Base-by-base conservation (phyloP, 2,329 filamentous ascomycete genomes). In the Emmonsiellopsis sp. region DNA sequence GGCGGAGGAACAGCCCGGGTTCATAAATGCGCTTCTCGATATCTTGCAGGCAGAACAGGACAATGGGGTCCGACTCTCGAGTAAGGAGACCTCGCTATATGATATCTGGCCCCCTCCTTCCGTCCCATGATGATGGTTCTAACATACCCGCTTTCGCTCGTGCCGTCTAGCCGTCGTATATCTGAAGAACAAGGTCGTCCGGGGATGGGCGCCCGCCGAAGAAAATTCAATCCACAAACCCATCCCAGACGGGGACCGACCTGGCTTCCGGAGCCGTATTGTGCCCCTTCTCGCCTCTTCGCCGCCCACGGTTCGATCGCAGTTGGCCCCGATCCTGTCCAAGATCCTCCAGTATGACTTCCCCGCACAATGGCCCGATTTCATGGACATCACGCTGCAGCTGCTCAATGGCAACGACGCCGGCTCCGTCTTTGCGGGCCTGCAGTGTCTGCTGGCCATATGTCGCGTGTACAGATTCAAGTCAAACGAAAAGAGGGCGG, bases 401-500 rank as follows among this genome's bases (percentile, higher is more conserved):
- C 79, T 98, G 51, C 80, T 98, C 58, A 87, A 89, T 68, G 87
- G 87, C 31, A 90, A 93, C 70, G 88, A 93, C 67, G 83, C 89
- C 14, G 80, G 83, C 53, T 92, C 89, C 0, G 90, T 97, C 51
- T 90, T 95, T 62, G 91, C 93, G 7, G 93, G 93, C 43, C 77
- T 97, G 60, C 92, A 97, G 73, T 97, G 93, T 68, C 77, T 98
- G 61, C 78, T 97, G 59, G 90, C 92, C 51, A 91, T 97, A 65
- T 97, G 92, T 78, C 86, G 91, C 56, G 90, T 94, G 53, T 98
- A 96, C 74, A 79, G 93, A 57, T 97, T 95, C 77, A 96, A 95
- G 77, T 81, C 83, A 47, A 88, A 88, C 46, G 88, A 88, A 66
- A 85, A 84, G 54, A 79, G 91, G 65, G 80, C 80, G 49, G 90